phyloP scores from a whole-genome alignment of 1,284 basidiomycete genomes.

The Meira nashicola region DNA sequence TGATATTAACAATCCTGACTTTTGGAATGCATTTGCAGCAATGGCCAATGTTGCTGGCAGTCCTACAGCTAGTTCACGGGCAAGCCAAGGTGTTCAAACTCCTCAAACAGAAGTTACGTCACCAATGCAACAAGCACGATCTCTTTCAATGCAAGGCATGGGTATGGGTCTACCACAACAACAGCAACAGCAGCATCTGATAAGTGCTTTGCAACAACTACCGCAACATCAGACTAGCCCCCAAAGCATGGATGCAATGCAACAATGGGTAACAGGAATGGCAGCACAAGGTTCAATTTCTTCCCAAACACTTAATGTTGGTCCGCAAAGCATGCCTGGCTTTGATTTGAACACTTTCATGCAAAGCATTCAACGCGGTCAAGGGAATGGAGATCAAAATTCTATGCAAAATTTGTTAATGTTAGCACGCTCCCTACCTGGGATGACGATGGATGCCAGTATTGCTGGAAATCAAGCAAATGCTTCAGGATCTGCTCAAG shows the following conservation, averaged over 20 bases:
- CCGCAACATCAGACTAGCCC: too few species aligned
- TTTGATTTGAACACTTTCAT: slow-evolving; percentile 40
- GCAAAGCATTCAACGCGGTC: slow-evolving; percentile 26
- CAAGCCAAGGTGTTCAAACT: not conserved
- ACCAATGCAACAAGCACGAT: not conserved
- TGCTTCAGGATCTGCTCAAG: slow-evolving; percentile 4
- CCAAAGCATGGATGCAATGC: too few species aligned
- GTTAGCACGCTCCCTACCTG: slow-evolving; percentile 57
- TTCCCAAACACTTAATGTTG: slow-evolving; percentile 32
- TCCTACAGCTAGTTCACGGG: not conserved
- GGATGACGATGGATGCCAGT: not conserved
- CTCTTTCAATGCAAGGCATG: not conserved
- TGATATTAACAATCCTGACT: slow-evolving; percentile 26
- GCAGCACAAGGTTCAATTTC: slow-evolving; percentile 37
- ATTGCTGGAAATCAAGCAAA: slow-evolving; percentile 1
- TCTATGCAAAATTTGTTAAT: slow-evolving; percentile 58
- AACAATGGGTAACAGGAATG: not conserved
- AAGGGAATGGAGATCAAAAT: slow-evolving; percentile 12
- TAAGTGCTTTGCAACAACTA: too few species aligned
- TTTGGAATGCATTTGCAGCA: slow-evolving; percentile 32
- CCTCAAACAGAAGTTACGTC: not conserved
- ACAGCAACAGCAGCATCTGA: too few species aligned
- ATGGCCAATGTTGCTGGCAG: slow-evolving; percentile 3
- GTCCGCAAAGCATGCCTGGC: slow-evolving; percentile 39
- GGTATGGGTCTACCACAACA: too few species aligned